Percentiles rank a stretch among this genome's conserved stretches.
These are phyloP conservation scores for Cucumis sativus DNA, from an alignment of 306 rosid species.

Conservation along the genomic window Cucumber_9930_V3 NC_026659.2:1863001-1863500, in stretches of 20 bases:
- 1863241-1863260: conserved; percentile 2
- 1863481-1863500: not conserved
- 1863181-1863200: conserved; percentile 33
- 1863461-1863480: not conserved
- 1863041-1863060: conserved; percentile 50
- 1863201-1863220: not conserved
- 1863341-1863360: conserved; percentile 55
- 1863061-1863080: conserved; percentile 26
- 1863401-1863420: conserved; percentile 56
- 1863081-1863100: conserved; percentile 83
- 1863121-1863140: conserved; percentile 56
- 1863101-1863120: conserved; percentile 71
- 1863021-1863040: too few relatives aligned
- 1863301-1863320: conserved; percentile 78
- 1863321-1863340: conserved; percentile 81
- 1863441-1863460: conserved; percentile 13
- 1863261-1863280: conserved; percentile 50
- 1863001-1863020: too few relatives aligned
- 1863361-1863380: conserved; percentile 66
- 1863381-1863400: conserved; percentile 59
- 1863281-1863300: conserved; percentile 61
- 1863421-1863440: conserved; percentile 9
- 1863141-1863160: conserved; percentile 54
- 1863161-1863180: conserved; percentile 77
- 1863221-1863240: conserved; percentile 8